Evolutionary conservation across 495 filamentous ascomycete genomes (phyloP), one percentile per base, ranked within the genome.

Genomic region (Tuber borchii): DNA sequence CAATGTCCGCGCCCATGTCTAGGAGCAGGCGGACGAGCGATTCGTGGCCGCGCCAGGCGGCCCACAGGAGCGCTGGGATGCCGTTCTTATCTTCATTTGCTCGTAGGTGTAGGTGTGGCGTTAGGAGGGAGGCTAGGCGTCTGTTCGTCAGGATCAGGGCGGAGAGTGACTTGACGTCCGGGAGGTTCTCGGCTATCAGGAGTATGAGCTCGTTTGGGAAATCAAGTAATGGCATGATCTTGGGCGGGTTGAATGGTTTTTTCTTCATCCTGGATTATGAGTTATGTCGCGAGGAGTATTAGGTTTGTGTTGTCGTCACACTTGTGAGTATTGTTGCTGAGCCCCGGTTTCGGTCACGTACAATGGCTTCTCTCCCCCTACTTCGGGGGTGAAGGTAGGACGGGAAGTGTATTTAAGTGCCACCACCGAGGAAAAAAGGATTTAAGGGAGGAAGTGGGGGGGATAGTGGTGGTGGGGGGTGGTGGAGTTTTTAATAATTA

Each of bases 201-300:
- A 65, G 56, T 65, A 65, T 65, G n/a, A 65, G 56, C 56, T 65
- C 56, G 56, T 65, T 65, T 26, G 56, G 56, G 56, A 65, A 65
- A n/a, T 65, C 56, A n/a, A 65, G 56, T 26, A 65, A 65, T 65
- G 56, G 56, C 56, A 65, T 65, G n/a, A 65, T 17, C 56, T 31
- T 31, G 56, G 56, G 56, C 26, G 56, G 26, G 56, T 65, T 26
- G 56, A 65, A 65, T 31, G 56, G 10, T n/a, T 31, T 65, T 65
- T 65, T 65, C 56, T 65, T 65, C 56, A 65, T 65, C 56, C 56
- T n/a, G 56, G 26, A 56, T 56, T n/a, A 7, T 56, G 48, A 22
- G 9, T 51, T 56, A 26, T 56, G 56, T 65, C 56, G 56, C 31
- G 56, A 31, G 10, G 56, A 26, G n/a, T 65, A 31, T 31, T 65